Evolutionary conservation across 306 rosid species (phyloP), one percentile per base, ranked within the genome.

Genomic region (Calophaca sinica): DNA sequence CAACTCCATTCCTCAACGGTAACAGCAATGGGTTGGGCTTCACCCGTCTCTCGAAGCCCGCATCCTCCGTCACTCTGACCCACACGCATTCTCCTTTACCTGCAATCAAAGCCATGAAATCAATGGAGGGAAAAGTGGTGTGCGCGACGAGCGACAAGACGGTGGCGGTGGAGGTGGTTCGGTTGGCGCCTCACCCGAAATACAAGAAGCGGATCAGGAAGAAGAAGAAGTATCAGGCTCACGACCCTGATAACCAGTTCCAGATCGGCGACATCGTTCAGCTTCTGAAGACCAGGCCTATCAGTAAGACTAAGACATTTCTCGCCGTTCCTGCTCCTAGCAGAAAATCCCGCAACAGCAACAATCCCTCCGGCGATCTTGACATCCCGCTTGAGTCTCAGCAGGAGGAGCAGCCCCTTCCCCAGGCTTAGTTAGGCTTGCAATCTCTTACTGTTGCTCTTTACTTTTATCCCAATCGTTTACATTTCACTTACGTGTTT

Each of bases 161-260:
- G 5, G 87, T 92, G 26, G 85, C 96, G 11, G 99, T 94, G 4
- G 96, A 94, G 68, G 99, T 94, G 28, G 88, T 87, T 0, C 90
- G 97, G 1, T 58, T 94, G 14, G 96, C 98, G 5, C 90, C 96
- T 38, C 98, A 94, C 81, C 93, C 96, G 0, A 92, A 94, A 80
- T 94, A 94, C 92, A 92, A 94, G 86, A 86, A 91, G 64, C 86
- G 97, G 35, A 80, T 92, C 8, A 90, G 90, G 91, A 90, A 75
- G 88, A 92, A 87, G 98, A 94, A 94, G 92, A 94, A 92, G 97
- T 94, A 86, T 74, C 99, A 94, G 73, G 93, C 96, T 49, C 99
- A 94, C 65, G 99, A 94, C 86, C 90, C 92, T 0, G 92, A 92
- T 2, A 94, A 92, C 83, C 87, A 64, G 35, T 94, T 94, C 96